phyloP scores from a whole-genome alignment of 345 rosid species.

The Arabis hirsuta region DNA sequence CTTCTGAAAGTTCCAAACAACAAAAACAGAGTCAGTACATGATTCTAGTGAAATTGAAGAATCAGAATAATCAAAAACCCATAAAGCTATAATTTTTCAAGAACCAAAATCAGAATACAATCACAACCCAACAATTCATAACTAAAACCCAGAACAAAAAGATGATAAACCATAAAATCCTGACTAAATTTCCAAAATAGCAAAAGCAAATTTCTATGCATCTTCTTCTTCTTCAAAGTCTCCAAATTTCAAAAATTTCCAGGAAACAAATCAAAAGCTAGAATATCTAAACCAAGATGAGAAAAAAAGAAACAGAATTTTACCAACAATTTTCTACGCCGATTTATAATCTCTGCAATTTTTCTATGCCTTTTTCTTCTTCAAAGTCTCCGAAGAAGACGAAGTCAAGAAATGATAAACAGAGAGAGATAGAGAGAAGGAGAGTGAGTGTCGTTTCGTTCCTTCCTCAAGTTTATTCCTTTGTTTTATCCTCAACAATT shows the following conservation, averaged over 20 bases:
- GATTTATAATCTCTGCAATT: slow-evolving; percentile 9
- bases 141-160: neutral
- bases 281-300: neutral
- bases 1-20: slow-evolving; percentile 23
- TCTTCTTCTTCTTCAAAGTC: too few species aligned
- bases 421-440: neutral
- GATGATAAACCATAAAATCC: neutral
- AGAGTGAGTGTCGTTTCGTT: slow-evolving; percentile 32
- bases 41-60: neutral
- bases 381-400: slow-evolving; percentile 15
- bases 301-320: neutral
- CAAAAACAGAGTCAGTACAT: slow-evolving; percentile 18
- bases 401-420: slow-evolving; percentile 7
- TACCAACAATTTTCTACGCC: neutral
- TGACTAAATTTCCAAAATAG: neutral
- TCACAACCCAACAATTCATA: neutral
- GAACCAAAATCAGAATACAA: neutral
- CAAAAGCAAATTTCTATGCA: neutral
- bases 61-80: slow-evolving; percentile 3
- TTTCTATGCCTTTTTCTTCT: slow-evolving; percentile 4
- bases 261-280: neutral
- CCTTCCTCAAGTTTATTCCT: slow-evolving; percentile 31
- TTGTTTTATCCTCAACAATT: slow-evolving; percentile 7
- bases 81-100: neutral
- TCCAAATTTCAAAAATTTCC: too few species aligned